Percentiles rank a stretch among this genome's conserved stretches.
Conservation (phyloP, 371 early-diverging fungal genomes). For the Mucor indicus region DNA sequence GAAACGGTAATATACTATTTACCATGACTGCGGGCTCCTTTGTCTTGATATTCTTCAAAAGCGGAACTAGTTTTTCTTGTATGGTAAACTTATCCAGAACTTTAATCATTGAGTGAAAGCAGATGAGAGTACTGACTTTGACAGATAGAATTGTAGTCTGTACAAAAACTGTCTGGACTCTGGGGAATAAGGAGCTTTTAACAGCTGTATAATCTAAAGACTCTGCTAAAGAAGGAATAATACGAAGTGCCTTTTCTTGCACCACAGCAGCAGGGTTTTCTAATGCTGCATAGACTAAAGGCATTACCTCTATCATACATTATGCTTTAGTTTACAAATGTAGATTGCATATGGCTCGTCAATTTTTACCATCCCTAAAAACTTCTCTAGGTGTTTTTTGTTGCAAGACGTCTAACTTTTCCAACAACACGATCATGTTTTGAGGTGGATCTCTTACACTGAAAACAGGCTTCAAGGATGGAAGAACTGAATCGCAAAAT, state of each 20-base stretch:
- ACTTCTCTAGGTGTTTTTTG: constrained; percentile 58
- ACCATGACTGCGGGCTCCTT: constrained; percentile 78
- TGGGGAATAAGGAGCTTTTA: constrained; percentile 70
- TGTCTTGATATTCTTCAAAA: constrained; percentile 73
- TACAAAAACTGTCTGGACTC: constrained; percentile 67
- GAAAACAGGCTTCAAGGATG: constrained; percentile 65
- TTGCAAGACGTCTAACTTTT: constrained; percentile 60
- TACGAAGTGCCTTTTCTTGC: constrained; percentile 76
- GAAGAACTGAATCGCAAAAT: constrained; percentile 61
- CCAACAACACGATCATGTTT: constrained; percentile 62
- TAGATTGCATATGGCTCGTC: too few species aligned
- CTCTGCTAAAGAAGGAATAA: constrained; percentile 60
- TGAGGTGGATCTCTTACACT: constrained; percentile 61
- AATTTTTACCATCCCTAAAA: constrained; percentile 55
- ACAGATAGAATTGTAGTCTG: constrained; percentile 70
- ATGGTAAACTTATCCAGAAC: constrained; percentile 71
- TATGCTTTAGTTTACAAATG: not conserved
- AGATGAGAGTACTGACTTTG: constrained; percentile 73
- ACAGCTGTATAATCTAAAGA: constrained; percentile 70
- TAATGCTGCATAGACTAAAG: constrained; percentile 70
- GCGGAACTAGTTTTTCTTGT: constrained; percentile 72
- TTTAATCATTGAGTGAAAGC: constrained; percentile 73
- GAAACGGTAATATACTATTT: constrained; percentile 11
- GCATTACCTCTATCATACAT: constrained; percentile 63
- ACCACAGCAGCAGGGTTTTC: constrained; percentile 61